Base-by-base conservation (phyloP, 345 rosid genomes). In the Anastatica hierochuntica region DNA sequence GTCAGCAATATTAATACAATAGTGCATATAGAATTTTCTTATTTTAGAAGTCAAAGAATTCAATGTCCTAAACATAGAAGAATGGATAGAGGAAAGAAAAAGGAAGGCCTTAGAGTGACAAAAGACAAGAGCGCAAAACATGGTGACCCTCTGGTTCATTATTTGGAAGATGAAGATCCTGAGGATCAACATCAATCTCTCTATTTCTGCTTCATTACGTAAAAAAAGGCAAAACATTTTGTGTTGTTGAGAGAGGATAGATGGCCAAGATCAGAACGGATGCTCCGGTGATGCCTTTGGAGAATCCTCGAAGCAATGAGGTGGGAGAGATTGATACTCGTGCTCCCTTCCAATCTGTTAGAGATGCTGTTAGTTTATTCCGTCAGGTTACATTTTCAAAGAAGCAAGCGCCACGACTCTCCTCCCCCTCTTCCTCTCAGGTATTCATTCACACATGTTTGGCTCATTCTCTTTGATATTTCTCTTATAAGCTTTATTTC, bases 371-470 rank as follows among this genome's bases (percentile, higher is more conserved):
- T 53, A 82, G 75, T 60, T 72, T 88, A 33, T 92, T 84, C 49
- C 88, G 90, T 4, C 84, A 85, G 46, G 95, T 79, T 13, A 76
- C 74, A 13, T 48, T 59, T 30, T 40, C 78, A 1, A 80, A 58
- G 60, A 69, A 70, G n/a, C 58, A 45, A 49, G 51, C 26, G 43
- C 69, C 33, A 39, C 44, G 4, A 37, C 67, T 55, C 64, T 69
- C 69, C n/a, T 48, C 67, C 31, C 29, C 51, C n/a, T 37, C 48
- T 13, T 49, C 47, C 40, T 49, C 60, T 54, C 65, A 64, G 14
- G 8, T 5, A 29, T 29, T 38, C 24, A 34, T 34, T 31, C 19
- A 2, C 24, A 21, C 15, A 23, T 13, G n/a, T 29, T 8, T 29
- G 33, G 9, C 33, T 29, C 10, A 4, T 29, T 8, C 33, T 11